Percentiles rank a stretch among this genome's conserved stretches.
Evolutionary conservation across 2,329 filamentous ascomycete species (phyloP).

Genomic region (Diaporthe citriasiana): DNA sequence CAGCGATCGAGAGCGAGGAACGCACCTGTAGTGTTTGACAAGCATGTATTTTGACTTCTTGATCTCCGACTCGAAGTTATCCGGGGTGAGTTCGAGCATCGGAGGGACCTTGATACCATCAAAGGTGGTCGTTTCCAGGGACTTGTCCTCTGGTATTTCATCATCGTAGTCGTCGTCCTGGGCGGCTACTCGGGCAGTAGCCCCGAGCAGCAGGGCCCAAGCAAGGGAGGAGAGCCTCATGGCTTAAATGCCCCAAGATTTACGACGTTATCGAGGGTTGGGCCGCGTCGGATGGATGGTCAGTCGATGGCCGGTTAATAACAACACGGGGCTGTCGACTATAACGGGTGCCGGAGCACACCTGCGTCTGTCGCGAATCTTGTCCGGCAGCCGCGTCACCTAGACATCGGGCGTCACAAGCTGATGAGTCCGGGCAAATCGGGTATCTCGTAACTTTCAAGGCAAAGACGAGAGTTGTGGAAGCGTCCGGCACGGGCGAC

Average conservation of each 20-base stretch:
- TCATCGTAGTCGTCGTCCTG: slow-evolving; percentile 52
- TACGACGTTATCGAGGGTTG: slow-evolving; percentile 20
- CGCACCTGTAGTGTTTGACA: slow-evolving; percentile 78
- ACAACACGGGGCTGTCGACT: slow-evolving; percentile 32
- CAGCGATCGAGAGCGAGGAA: neutral
- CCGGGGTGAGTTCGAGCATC: slow-evolving; percentile 70
- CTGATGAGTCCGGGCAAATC: neutral
- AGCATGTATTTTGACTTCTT: slow-evolving; percentile 67
- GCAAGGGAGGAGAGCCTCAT: slow-evolving; percentile 63
- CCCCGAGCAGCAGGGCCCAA: slow-evolving; percentile 60
- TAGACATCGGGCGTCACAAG: slow-evolving; percentile 32
- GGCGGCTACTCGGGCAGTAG: slow-evolving; percentile 54
- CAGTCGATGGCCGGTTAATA: slow-evolving; percentile 9
- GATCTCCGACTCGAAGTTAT: slow-evolving; percentile 69
- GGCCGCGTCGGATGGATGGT: neutral
- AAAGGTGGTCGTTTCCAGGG: slow-evolving; percentile 69
- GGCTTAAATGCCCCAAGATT: slow-evolving; percentile 42
- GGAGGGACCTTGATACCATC: slow-evolving; percentile 77
- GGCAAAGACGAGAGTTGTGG: slow-evolving; percentile 4
- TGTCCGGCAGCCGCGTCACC: slow-evolving; percentile 30
- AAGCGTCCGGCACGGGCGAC: slow-evolving; percentile 34
- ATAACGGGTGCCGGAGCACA: slow-evolving; percentile 35
- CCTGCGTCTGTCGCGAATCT: slow-evolving; percentile 36
- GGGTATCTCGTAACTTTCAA: slow-evolving; percentile 8
- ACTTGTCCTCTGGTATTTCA: slow-evolving; percentile 50